Conservation (phyloP, 2,329 filamentous ascomycete species). For the Eutypella sp. region DNA sequence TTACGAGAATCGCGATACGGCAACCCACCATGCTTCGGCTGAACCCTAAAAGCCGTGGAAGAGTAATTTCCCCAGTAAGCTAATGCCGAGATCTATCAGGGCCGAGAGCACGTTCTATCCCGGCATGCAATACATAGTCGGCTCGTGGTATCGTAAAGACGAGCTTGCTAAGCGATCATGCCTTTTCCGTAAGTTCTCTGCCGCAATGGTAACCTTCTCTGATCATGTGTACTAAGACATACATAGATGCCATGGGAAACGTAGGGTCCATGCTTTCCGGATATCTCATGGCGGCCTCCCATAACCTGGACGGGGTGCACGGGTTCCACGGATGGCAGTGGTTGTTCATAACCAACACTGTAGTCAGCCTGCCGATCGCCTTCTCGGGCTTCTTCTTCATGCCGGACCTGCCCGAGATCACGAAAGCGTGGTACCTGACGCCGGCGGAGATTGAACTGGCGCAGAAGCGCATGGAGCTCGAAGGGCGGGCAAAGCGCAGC, state of each 20-base stretch:
- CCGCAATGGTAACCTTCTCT: neutral
- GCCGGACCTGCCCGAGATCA: slow-evolving; percentile 36
- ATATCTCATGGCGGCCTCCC: slow-evolving; percentile 50
- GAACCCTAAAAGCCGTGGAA: neutral
- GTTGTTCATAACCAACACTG: slow-evolving; percentile 49
- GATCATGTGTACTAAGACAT: neutral
- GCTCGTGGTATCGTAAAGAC: slow-evolving; percentile 33
- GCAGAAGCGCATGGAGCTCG: slow-evolving; percentile 36
- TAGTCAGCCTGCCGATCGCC: slow-evolving; percentile 49
- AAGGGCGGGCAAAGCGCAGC: slow-evolving; percentile 38
- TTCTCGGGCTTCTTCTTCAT: slow-evolving; percentile 41
- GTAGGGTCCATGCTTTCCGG: slow-evolving; percentile 39
- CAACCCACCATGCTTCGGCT: neutral
- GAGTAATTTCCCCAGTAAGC: neutral
- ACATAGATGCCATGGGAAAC: slow-evolving; percentile 17
- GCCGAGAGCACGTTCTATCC: slow-evolving; percentile 25
- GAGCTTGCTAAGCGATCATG: slow-evolving; percentile 42
- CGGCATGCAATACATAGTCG: slow-evolving; percentile 31
- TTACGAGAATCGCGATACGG: neutral
- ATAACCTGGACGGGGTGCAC: slow-evolving; percentile 40
- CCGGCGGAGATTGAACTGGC: slow-evolving; percentile 33
- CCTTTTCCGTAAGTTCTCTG: slow-evolving; percentile 22
- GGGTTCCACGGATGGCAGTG: slow-evolving; percentile 51
- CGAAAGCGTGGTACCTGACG: slow-evolving; percentile 32
- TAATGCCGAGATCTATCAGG: neutral